Conservation (phyloP, 768 basidiomycete species). For the Chlorophyllum brunneum region DNA sequence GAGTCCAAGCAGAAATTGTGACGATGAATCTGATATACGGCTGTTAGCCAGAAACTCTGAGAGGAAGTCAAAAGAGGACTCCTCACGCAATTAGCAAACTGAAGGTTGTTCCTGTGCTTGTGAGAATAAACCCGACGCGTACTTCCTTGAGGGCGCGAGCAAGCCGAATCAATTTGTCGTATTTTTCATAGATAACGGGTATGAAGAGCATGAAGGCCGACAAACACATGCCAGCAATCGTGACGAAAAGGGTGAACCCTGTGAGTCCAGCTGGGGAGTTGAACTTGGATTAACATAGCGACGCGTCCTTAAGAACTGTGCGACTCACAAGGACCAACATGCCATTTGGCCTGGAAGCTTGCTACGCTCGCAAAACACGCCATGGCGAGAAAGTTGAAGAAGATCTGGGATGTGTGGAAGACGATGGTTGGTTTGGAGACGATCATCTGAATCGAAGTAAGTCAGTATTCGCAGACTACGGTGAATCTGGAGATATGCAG, state of each 20-base stretch:
- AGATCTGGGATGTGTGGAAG: conserved; percentile 72
- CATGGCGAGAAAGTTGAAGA: conserved; percentile 93
- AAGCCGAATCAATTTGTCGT: conserved; percentile 72
- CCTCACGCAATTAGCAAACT: conserved; percentile 78
- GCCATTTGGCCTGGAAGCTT: conserved; percentile 81
- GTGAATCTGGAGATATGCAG: conserved; percentile 12
- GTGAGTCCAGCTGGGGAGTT: conserved; percentile 68
- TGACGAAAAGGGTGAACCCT: conserved; percentile 81
- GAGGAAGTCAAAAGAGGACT: conserved; percentile 5
- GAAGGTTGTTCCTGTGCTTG: conserved; percentile 60
- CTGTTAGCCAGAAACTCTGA: conserved; percentile 3
- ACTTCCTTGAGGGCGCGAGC: conserved; percentile 81
- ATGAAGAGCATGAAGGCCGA: conserved; percentile 71
- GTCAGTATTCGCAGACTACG: conserved; percentile 13
- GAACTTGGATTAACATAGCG: conserved; percentile 14
- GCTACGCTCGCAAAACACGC: conserved; percentile 90
- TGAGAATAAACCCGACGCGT: conserved; percentile 81
- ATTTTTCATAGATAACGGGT: conserved; percentile 82
- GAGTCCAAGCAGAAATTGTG: conserved; percentile 83
- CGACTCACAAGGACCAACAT: conserved; percentile 80
- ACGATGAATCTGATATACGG: conserved; percentile 53
- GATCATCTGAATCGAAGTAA: conserved; percentile 60
- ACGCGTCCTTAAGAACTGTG: conserved; percentile 4
- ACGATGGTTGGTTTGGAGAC: conserved; percentile 81
- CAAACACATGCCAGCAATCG: conserved; percentile 68